Base-by-base conservation (phyloP, 495 filamentous ascomycete species). In the Bryoglossum gracile region DNA sequence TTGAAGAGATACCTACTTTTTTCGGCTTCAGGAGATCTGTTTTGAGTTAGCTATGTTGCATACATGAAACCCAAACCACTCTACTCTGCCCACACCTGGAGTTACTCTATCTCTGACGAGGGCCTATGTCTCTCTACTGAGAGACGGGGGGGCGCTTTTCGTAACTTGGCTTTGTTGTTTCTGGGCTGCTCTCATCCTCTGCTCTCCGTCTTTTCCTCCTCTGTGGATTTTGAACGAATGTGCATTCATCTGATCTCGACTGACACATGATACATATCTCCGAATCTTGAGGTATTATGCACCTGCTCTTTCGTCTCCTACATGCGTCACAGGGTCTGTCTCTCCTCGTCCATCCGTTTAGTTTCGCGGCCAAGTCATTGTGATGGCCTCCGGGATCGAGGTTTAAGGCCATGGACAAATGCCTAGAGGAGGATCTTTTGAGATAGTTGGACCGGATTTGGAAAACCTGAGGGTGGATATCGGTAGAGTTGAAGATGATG, bases 301-400 rank as follows among this genome's bases (percentile, higher is more conserved):
- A 98, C 56, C 89, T 83, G 59, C 82, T 86, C 65, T 90, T 89
- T 58, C 89, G 73, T 64, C 80, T 78, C 43, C 88, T 74, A 68
- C 92, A 98, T 34, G 86, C 65, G 55, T 72, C 73, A 60, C 75
- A 78, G 21, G 72, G 66, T 32, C 56, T 32, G 24, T 59, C 52
- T 47, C 46, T 28, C 23, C 41, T 28, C 14, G 41, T 43, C 41
- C 41, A 43, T 23, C 41, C 41, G 24, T 43, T 43, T 14, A 32
- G 4, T 0, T n/a, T n/a, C n/a, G 41, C 24, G n/a, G 25, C n/a
- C 16, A 34, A 32, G 46, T 18, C 26, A 35, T 34, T 35, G 6
- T 35, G 28, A 1, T 35, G 43, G 28, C 25, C 3, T 34, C 26
- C 43, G 26, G 26, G 6, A 5, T 5, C 5, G 6, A 6, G 26